A percentile compares a stretch with the other conserved stretches of the same genome.
phyloP scores from a whole-genome alignment of 2,329 filamentous ascomycete species.

The Botryosphaeria agaves region DNA sequence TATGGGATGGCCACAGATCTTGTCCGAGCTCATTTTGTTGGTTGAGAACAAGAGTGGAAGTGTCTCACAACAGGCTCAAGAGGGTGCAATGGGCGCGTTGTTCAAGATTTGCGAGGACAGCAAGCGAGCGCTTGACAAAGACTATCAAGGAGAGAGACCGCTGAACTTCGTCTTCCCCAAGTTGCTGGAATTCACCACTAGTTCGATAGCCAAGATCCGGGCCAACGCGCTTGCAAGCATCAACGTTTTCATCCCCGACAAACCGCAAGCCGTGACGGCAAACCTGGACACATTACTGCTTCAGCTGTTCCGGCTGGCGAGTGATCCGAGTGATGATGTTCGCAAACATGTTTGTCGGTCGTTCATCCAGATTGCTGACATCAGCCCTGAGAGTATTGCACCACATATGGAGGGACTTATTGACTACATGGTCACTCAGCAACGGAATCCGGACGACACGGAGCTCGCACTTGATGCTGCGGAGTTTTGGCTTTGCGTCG shows the following conservation, averaged over 20 bases:
- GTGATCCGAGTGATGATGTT: conserved; percentile 64
- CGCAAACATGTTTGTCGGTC: conserved; percentile 84
- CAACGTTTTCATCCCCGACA: conserved; percentile 79
- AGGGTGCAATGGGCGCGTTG: conserved; percentile 85
- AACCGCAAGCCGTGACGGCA: conserved; percentile 64
- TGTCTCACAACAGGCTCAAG: conserved; percentile 55
- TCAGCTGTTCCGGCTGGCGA: conserved; percentile 65
- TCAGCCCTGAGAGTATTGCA: conserved; percentile 73
- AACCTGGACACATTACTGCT: conserved; percentile 68
- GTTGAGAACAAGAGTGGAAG: conserved; percentile 57
- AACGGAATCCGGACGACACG: conserved; percentile 63
- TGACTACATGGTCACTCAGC: conserved; percentile 82
- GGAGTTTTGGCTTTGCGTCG: conserved; percentile 92
- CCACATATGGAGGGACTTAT: conserved; percentile 80
- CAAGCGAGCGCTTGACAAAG: conserved; percentile 65
- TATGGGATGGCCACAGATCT: conserved; percentile 76
- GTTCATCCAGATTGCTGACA: conserved; percentile 83
- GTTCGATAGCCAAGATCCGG: conserved; percentile 58
- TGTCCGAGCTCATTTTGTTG: conserved; percentile 66
- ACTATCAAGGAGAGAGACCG: conserved; percentile 76
- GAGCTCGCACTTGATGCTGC: conserved; percentile 87
- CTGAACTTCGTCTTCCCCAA: conserved; percentile 81
- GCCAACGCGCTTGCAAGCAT: conserved; percentile 66
- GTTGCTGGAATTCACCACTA: conserved; percentile 72
- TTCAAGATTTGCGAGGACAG: conserved; percentile 97